Conservation (phyloP, 2,329 filamentous ascomycete genomes). For the Trichoderma citrinoviride region DNA sequence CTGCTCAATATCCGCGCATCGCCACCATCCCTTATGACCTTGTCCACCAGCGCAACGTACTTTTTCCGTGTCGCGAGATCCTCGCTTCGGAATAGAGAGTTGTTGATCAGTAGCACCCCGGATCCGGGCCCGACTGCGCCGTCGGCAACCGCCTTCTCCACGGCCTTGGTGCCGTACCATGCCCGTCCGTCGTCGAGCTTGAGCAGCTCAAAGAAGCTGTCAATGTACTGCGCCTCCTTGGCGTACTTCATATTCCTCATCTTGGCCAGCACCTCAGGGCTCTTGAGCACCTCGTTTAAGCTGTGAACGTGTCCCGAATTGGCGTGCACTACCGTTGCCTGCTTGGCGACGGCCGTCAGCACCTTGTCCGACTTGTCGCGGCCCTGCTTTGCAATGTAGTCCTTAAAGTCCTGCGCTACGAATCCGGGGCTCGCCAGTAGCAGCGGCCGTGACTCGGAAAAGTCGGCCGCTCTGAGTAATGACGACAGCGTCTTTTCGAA, state of each 20-base stretch:
- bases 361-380: constrained; percentile 62
- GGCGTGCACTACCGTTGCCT: constrained; percentile 74
- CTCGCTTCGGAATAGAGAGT: constrained; percentile 80
- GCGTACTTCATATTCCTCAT: constrained; percentile 87
- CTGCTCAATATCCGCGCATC: constrained; percentile 88
- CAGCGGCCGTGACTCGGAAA: constrained; percentile 66
- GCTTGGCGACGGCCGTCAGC: constrained; percentile 59
- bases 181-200: constrained; percentile 82
- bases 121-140: constrained; percentile 87
- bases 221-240: constrained; percentile 78
- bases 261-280: constrained; percentile 70
- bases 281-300: constrained; percentile 82
- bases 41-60: constrained; percentile 84
- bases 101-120: constrained; percentile 81
- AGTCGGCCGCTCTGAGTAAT: constrained; percentile 74
- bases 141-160: constrained; percentile 77
- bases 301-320: constrained; percentile 84
- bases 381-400: constrained; percentile 64
- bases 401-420: constrained; percentile 74
- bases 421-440: constrained; percentile 89
- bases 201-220: constrained; percentile 74
- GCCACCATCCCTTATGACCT: constrained; percentile 81
- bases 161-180: constrained; percentile 84
- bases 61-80: constrained; percentile 72
- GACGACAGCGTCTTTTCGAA: constrained; percentile 74